Conservation (phyloP, 495 filamentous ascomycete genomes). For the Xeromyces bisporus region DNA sequence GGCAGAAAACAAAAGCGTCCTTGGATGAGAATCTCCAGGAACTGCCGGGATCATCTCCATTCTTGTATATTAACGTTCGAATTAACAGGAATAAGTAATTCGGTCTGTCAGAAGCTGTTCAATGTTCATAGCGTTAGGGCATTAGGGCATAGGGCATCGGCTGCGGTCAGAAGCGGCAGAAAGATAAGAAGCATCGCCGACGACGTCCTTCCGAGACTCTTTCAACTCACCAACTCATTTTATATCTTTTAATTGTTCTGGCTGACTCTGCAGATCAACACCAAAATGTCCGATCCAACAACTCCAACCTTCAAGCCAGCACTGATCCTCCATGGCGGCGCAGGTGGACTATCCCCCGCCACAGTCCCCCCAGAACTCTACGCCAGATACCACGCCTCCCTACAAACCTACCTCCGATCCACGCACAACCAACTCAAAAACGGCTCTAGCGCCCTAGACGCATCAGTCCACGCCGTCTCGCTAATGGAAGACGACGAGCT, state of each 20-base stretch:
- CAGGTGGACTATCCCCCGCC: slow-evolving; percentile 57
- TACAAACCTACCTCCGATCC: slow-evolving; percentile 42
- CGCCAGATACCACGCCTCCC: slow-evolving; percentile 38
- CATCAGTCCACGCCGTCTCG: slow-evolving; percentile 58
- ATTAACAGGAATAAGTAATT: slow-evolving; percentile 18
- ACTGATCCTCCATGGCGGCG: slow-evolving; percentile 78
- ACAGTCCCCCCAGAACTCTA: slow-evolving; percentile 48
- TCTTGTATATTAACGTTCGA: slow-evolving; percentile 27
- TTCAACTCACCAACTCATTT: neutral
- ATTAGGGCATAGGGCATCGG: no score
- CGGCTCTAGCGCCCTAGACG: slow-evolving; percentile 44
- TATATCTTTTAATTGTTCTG: neutral
- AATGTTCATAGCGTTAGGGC: no score
- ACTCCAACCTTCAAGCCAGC: slow-evolving; percentile 35
- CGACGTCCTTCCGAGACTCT: no score
- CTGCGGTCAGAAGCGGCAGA: no score
- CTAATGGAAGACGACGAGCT: slow-evolving; percentile 66
- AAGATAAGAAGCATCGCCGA: no score
- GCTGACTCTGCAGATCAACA: neutral
- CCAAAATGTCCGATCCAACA: neutral
- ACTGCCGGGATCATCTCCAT: slow-evolving; percentile 9
- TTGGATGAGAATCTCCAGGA: slow-evolving; percentile 4
- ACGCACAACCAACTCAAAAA: slow-evolving; percentile 25
- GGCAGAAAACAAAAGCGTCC: slow-evolving; percentile 5
- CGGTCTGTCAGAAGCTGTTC: no score